Percentiles rank a stretch among this genome's conserved stretches.
phyloP scores from a whole-genome alignment of 768 basidiomycete genomes.

The Cystofilobasidium bisporidii region DNA sequence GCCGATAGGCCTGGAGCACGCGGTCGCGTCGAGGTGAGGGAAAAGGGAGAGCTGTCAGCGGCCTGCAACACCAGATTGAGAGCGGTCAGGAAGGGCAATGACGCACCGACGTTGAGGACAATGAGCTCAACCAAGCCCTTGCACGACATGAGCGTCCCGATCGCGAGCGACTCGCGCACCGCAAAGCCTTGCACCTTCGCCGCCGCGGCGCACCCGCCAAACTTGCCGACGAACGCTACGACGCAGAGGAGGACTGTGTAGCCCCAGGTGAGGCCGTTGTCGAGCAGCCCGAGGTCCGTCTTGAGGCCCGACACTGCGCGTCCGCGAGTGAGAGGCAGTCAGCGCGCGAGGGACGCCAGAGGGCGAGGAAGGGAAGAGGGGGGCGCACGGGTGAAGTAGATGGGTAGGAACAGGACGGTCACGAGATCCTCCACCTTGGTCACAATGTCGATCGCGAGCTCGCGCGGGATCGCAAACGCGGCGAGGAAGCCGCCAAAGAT shows the following conservation, averaged over 20 bases:
- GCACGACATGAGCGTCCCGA: constrained; percentile 81
- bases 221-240: constrained; percentile 71
- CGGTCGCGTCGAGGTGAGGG: no score
- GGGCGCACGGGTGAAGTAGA: constrained; percentile 35
- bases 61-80: not conserved
- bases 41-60: not conserved
- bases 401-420: constrained; percentile 60
- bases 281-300: constrained; percentile 68
- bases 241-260: constrained; percentile 65
- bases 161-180: constrained; percentile 66
- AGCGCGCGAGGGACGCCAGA: constrained; percentile 36
- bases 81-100: constrained; percentile 55
- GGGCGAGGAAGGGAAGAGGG: constrained; percentile 41
- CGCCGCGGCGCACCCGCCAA: constrained; percentile 55
- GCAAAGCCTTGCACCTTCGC: constrained; percentile 58
- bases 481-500: constrained; percentile 32
- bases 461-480: constrained; percentile 51
- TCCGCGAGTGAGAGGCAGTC: not conserved
- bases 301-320: constrained; percentile 57
- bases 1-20: constrained; percentile 43
- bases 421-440: constrained; percentile 87
- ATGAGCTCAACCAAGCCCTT: constrained; percentile 85
- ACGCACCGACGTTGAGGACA: constrained; percentile 76
- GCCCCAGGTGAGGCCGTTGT: constrained; percentile 70
- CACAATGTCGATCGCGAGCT: constrained; percentile 54